Percentiles rank a stretch among this genome's conserved stretches.
Evolutionary conservation across 345 rosid species (phyloP).

Genomic region (Garcia nutans): DNA sequence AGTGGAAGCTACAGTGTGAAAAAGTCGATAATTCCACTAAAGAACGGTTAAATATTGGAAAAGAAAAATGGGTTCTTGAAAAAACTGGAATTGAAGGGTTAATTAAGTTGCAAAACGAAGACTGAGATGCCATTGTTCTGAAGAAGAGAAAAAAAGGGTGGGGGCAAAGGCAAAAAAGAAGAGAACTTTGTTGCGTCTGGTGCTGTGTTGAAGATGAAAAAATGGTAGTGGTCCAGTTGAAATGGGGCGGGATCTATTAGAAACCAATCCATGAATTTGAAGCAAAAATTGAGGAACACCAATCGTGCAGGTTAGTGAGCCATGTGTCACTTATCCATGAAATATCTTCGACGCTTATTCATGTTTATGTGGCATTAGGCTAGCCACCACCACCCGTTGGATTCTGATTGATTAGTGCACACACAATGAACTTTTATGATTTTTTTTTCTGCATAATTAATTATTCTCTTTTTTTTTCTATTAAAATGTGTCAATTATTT

Average conservation of each 20-base stretch:
- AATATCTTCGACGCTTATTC: too few relatives aligned
- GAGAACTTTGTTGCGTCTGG: not conserved
- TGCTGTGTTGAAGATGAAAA: not conserved
- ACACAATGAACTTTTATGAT: too few relatives aligned
- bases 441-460: too few relatives aligned
- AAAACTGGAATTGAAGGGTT: constrained; percentile 48
- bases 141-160: not conserved
- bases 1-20: constrained; percentile 23
- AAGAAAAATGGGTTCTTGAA: constrained; percentile 48
- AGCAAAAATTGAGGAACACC: not conserved
- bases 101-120: constrained; percentile 50
- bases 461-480: too few relatives aligned
- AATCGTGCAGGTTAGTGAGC: too few relatives aligned
- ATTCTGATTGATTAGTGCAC: too few relatives aligned
- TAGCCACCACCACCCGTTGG: too few relatives aligned
- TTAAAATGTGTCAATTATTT: too few relatives aligned
- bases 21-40: constrained; percentile 43
- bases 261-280: constrained; percentile 24
- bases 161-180: not conserved
- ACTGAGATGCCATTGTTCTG: constrained; percentile 52
- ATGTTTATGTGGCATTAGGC: too few relatives aligned
- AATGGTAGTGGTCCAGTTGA: not conserved
- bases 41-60: constrained; percentile 32
- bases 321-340: too few relatives aligned
- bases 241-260: not conserved